Evolutionary conservation across 2,329 filamentous ascomycete species (phyloP).

Genomic region (Ceratocystis lukuohia): DNA sequence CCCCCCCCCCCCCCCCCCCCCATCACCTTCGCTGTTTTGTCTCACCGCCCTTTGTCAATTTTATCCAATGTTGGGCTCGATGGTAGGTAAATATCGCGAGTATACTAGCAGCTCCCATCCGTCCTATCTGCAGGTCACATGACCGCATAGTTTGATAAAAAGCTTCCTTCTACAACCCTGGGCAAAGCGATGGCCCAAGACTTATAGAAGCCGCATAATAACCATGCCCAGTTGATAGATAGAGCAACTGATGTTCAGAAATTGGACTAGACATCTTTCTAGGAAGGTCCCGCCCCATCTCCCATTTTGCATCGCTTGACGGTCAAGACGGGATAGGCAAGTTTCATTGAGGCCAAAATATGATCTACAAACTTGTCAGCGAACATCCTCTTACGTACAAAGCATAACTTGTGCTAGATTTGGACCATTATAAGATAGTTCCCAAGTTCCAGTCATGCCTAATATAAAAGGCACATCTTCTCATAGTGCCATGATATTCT

Average conservation of each 20-base stretch:
- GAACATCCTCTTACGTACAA: background rate
- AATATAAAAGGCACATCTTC: background rate
- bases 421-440: background rate
- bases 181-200: background rate
- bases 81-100: background rate
- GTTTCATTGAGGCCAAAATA: background rate
- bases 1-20: no score
- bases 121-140: background rate
- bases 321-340: background rate
- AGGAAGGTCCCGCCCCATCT: background rate
- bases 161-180: background rate
- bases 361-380: background rate
- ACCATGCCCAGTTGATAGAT: background rate
- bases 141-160: background rate
- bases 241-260: background rate
- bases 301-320: background rate
- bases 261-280: background rate
- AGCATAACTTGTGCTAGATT: background rate
- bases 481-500: background rate
- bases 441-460: background rate
- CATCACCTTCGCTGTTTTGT: background rate
- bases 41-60: background rate
- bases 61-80: background rate
- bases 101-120: background rate
- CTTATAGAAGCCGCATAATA: background rate